These are phyloP conservation scores for Mucor sp. DNA, from an alignment of 371 early-diverging fungal genomes.

Conservation along the genomic window DNA sequence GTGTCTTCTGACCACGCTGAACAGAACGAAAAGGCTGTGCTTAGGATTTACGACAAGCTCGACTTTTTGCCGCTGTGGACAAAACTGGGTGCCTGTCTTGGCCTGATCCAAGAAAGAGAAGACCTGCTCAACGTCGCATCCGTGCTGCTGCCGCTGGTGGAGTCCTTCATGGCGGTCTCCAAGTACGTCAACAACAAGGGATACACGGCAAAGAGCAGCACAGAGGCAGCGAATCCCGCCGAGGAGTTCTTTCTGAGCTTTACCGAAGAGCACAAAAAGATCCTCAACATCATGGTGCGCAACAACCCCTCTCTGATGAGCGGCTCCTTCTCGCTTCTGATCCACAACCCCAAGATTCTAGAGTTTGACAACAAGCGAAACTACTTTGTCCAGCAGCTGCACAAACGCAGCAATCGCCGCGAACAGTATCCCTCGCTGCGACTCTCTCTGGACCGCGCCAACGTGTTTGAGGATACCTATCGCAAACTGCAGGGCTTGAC, in stretches of 20 bases:
- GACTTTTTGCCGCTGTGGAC: constrained; percentile 81
- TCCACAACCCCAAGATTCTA: constrained; percentile 95
- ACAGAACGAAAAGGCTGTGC: constrained; percentile 58
- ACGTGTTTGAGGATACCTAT: constrained; percentile 97
- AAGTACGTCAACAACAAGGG: constrained; percentile 63
- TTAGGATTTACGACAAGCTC: constrained; percentile 73
- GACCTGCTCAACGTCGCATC: constrained; percentile 92
- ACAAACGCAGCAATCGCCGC: constrained; percentile 72
- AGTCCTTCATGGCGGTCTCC: constrained; percentile 96
- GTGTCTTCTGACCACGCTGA: constrained; percentile 20
- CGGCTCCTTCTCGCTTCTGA: constrained; percentile 95
- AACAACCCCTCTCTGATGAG: constrained; percentile 95
- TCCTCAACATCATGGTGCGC: constrained; percentile 96
- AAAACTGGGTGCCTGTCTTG: constrained; percentile 74
- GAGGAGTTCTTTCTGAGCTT: constrained; percentile 86
- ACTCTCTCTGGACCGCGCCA: constrained; percentile 90
- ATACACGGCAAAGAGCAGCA: not conserved
- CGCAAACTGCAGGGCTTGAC: constrained; percentile 89
- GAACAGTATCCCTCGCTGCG: constrained; percentile 76
- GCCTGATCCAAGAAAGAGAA: constrained; percentile 70
- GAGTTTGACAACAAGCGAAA: constrained; percentile 99
- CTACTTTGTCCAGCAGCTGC: constrained; percentile 94
- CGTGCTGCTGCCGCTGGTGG: constrained; percentile 92
- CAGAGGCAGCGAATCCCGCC: constrained; percentile 26
- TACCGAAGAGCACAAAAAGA: constrained; percentile 94